Conservation (phyloP, 768 basidiomycete genomes). For the Leucosporidium creatinivorum region DNA sequence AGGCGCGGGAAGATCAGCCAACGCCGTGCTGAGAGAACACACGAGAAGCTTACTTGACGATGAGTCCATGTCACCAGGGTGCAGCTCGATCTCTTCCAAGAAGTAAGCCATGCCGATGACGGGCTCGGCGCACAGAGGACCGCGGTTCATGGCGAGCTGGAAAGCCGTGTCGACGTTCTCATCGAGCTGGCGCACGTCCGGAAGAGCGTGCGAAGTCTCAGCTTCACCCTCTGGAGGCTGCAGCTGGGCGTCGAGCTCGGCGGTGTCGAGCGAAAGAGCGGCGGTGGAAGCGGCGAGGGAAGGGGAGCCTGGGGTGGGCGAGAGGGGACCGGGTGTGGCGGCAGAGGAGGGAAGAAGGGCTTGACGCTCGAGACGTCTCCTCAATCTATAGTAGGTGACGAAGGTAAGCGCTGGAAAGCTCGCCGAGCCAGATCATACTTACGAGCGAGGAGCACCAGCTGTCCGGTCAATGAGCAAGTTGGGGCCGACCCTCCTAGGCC, state of each 20-base stretch:
- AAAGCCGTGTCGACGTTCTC: slow-evolving; percentile 85
- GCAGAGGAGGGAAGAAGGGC: slow-evolving; percentile 21
- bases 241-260: slow-evolving; percentile 5
- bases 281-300: not conserved
- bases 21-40: not conserved
- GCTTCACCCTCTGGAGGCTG: slow-evolving; percentile 10
- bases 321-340: slow-evolving; percentile 24
- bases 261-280: slow-evolving; percentile 17
- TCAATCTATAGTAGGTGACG: slow-evolving; percentile 16
- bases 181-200: slow-evolving; percentile 56
- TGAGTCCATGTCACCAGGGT: slow-evolving; percentile 39
- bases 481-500: slow-evolving; percentile 75
- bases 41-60: slow-evolving; percentile 9
- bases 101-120: slow-evolving; percentile 89
- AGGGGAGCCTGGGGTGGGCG: slow-evolving; percentile 3
- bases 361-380: slow-evolving; percentile 27
- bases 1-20: slow-evolving; percentile 3
- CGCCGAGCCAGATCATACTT: not conserved
- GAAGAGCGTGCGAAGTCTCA: not conserved
- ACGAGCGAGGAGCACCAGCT: slow-evolving; percentile 40
- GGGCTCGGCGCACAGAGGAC: slow-evolving; percentile 90
- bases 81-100: slow-evolving; percentile 65
- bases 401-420: not conserved
- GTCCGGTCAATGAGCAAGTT: slow-evolving; percentile 74
- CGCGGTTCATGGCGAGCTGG: slow-evolving; percentile 87